Base-by-base conservation (phyloP, 768 basidiomycete genomes). In the Boletus reticuloceps region DNA sequence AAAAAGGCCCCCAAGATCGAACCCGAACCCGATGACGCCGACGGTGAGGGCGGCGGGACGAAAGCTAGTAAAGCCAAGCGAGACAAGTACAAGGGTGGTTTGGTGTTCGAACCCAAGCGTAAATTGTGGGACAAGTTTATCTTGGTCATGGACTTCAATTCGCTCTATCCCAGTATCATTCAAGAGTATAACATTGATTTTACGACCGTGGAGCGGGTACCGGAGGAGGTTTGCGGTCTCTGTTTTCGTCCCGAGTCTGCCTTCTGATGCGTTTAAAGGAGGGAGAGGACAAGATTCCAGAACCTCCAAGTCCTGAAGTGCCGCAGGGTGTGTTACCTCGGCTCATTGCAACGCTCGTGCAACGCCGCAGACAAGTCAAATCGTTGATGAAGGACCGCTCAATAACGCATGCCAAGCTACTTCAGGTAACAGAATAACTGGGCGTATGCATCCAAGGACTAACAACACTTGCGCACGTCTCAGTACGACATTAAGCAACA, bases 91-190 rank as follows among this genome's bases (percentile, higher is more conserved):
- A 97, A 98, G 74, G 97, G 97, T 69, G 97, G 97, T 72, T 80
- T 98, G 50, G 97, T 99, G 19, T 94, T 99, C 60, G 92, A 97
- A 55, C 97, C 97, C 3, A 95, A 97, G 74, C 80, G 91, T 51
- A 93, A 95, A 12, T 76, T 99, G 39, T 98, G 93, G 91, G 97
- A 98, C 76, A 95, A 87, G 64, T 97, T 80, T 68, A 90, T 98
- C 72, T 81, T 99, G 17, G 97, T 99, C 72, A 99, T 99, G 97
- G 97, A 99, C 72, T 99, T 98, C 85, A 99, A 99, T 73, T 97
- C 94, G 57, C 79, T 99, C 53, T 99, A 99, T 69, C 97, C 97
- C 7, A 94, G 91, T 70, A 99, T 99, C 77, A 99, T 99, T 46
- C 97, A 98, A 67, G 97, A 99, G 77, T 99, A 91, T 69, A 98